These are phyloP conservation scores for Cryptococcus maquisensis DNA, from an alignment of 1,284 basidiomycete species.

Conservation along the genomic window DNA sequence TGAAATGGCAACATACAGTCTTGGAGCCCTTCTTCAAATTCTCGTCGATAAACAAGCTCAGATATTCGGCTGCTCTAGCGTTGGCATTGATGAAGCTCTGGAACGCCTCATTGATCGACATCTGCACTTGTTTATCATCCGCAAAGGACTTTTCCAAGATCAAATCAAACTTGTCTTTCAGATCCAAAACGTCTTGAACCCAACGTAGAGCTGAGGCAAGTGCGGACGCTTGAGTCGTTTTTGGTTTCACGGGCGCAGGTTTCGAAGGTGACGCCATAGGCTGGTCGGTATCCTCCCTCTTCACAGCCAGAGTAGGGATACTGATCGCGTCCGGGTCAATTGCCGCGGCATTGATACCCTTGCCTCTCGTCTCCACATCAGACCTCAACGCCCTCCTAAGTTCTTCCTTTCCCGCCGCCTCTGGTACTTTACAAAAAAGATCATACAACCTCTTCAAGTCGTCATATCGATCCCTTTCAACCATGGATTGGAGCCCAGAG, in stretches of 20 bases:
- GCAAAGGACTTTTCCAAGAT: slow-evolving; percentile 70
- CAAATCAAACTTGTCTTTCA: slow-evolving; percentile 86
- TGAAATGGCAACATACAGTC: slow-evolving; percentile 59
- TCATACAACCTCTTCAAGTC: slow-evolving; percentile 78
- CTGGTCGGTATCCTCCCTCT: slow-evolving; percentile 31
- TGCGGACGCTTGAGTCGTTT: slow-evolving; percentile 23
- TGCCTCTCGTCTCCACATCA: slow-evolving; percentile 72
- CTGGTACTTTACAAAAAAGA: slow-evolving; percentile 68
- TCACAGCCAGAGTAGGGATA: not conserved
- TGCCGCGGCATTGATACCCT: slow-evolving; percentile 66
- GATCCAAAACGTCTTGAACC: slow-evolving; percentile 86
- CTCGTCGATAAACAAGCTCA: slow-evolving; percentile 96
- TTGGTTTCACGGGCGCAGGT: slow-evolving; percentile 17
- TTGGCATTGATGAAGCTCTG: slow-evolving; percentile 89
- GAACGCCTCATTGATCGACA: slow-evolving; percentile 86
- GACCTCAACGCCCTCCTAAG: slow-evolving; percentile 69
- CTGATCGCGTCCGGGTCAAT: slow-evolving; percentile 39
- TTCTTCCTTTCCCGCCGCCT: slow-evolving; percentile 57
- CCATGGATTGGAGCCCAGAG: slow-evolving; percentile 83
- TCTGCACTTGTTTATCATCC: slow-evolving; percentile 74
- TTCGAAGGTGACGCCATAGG: slow-evolving; percentile 18
- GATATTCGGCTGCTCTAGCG: slow-evolving; percentile 83
- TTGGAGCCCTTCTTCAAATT: slow-evolving; percentile 93
- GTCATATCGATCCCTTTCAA: slow-evolving; percentile 71
- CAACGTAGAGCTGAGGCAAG: slow-evolving; percentile 70